These are phyloP conservation scores for Irpex sp. DNA, from an alignment of 1,284 basidiomycete genomes.

Conservation along the genomic window DNA sequence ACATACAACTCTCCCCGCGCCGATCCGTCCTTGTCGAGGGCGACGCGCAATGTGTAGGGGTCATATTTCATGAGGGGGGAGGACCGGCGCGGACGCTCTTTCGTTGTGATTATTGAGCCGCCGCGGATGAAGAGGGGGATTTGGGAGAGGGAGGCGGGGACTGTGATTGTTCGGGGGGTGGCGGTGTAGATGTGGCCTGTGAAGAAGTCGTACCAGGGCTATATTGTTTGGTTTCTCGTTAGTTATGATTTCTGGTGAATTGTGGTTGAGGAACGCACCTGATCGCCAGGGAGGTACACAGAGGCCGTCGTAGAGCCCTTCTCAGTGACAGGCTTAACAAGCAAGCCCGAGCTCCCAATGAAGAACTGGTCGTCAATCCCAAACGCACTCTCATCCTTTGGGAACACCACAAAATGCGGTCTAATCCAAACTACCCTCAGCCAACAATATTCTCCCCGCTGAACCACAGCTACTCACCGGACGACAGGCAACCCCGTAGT, in stretches of 20 bases:
- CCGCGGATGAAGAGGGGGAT: slow-evolving; percentile 89
- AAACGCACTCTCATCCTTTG: slow-evolving; percentile 82
- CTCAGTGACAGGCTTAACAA: slow-evolving; percentile 89
- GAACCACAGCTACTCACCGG: no score
- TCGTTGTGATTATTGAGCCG: slow-evolving; percentile 86
- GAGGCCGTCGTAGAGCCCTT: slow-evolving; percentile 69
- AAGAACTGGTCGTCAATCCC: slow-evolving; percentile 94
- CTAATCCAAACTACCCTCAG: slow-evolving; percentile 32
- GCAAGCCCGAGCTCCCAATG: slow-evolving; percentile 82
- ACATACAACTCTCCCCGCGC: slow-evolving; percentile 90
- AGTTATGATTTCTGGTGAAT: not conserved
- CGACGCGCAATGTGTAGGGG: slow-evolving; percentile 90
- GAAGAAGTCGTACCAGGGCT: slow-evolving; percentile 97
- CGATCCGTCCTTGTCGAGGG: slow-evolving; percentile 60
- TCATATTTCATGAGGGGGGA: slow-evolving; percentile 88
- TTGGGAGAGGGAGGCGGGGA: slow-evolving; percentile 75
- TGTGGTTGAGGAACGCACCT: slow-evolving; percentile 44
- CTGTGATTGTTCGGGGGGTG: slow-evolving; percentile 61
- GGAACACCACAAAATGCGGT: slow-evolving; percentile 94
- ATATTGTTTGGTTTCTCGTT: slow-evolving; percentile 5
- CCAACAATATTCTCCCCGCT: no score
- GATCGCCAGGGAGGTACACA: slow-evolving; percentile 87
- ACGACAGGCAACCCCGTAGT: slow-evolving; percentile 78
- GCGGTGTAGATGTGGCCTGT: slow-evolving; percentile 66
- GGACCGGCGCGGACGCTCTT: slow-evolving; percentile 84